Evolutionary conservation across 768 basidiomycete genomes (phyloP), one percentile per base, ranked within the genome.

Genomic region (Trametopsis cervina): DNA sequence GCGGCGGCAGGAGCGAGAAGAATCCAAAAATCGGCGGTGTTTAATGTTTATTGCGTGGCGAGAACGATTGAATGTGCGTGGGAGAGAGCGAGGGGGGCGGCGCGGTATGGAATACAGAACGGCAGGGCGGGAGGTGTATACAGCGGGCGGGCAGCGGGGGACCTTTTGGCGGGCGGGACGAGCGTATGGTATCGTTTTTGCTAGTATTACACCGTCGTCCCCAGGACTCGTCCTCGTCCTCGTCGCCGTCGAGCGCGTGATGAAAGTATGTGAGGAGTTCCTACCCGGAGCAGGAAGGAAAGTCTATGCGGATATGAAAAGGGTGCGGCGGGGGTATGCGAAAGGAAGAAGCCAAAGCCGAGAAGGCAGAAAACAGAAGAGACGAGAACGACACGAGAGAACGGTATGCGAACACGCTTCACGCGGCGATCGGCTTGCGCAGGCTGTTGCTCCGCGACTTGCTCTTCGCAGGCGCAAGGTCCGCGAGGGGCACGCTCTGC

Each of bases 401-500:
- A 13, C 25, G 18, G 29, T 33, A 33, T 33, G 29, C 29, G 29
- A 33, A 7, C 9, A 33, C 41, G 18, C 42, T 27, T 39, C 23
- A 52, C 25, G 50, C 53, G 17, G 49, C 50, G 11, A 54, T 40
- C 13, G 44, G 4, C 39, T 56, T 53, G 46, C 49, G 52, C 49
- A 53, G 38, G 52, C 48, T 50, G 46, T 54, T 56, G 49, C 55
- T 53, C 33, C 49, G 52, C 42, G 52, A 44, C 55, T 56, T 54
- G 44, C 51, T 43, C 55, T 56, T 51, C 17, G 56, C 42, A 13
- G 59, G 52, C 49, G 48, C 52, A 15, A 63, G 53, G 42, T 63
- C 63, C 24, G 57, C 22, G 46, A 66, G 46, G 35, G 64, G 63
- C 15, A 66, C 58, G 17, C 55, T 53, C 51, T 68, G 66, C 66